These are phyloP conservation scores for Yamadazyma akitaensis DNA, from an alignment of 805 yeast genomes.

Conservation along the genomic window DNA sequence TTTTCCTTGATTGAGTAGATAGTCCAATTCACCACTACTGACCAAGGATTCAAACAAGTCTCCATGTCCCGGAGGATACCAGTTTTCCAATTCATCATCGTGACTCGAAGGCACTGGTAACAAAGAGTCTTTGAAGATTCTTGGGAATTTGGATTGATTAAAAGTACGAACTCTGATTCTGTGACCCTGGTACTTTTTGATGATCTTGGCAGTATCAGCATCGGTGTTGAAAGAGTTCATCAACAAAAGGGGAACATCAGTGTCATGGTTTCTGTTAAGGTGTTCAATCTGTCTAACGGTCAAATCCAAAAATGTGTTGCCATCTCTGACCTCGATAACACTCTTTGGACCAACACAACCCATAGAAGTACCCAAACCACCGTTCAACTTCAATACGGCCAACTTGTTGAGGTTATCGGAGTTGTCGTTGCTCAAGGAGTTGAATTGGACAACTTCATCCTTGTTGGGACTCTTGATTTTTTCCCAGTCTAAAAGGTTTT, in stretches of 20 bases:
- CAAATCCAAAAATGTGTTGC: slow-evolving; percentile 93
- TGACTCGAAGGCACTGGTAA: slow-evolving; percentile 84
- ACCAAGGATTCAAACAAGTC: slow-evolving; percentile 90
- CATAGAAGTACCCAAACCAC: slow-evolving; percentile 99
- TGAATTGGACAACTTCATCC: slow-evolving; percentile 85
- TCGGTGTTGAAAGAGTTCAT: slow-evolving; percentile 99
- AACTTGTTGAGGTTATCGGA: slow-evolving; percentile 64
- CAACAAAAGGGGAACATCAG: slow-evolving; percentile 92
- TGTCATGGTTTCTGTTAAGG: slow-evolving; percentile 82
- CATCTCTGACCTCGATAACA: slow-evolving; percentile 97
- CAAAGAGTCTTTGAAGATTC: slow-evolving; percentile 92
- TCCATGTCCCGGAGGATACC: slow-evolving; percentile 99
- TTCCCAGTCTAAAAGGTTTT: slow-evolving; percentile 88
- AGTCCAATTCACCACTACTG: slow-evolving; percentile 88
- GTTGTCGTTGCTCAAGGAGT: slow-evolving; percentile 41
- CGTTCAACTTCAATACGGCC: slow-evolving; percentile 94
- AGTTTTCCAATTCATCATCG: slow-evolving; percentile 74
- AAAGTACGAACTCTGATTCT: slow-evolving; percentile 92
- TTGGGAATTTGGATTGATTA: slow-evolving; percentile 97
- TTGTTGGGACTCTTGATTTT: slow-evolving; percentile 86
- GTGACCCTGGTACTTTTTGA: slow-evolving; percentile 95
- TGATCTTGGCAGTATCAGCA: slow-evolving; percentile 89
- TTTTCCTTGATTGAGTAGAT: slow-evolving; percentile 86
- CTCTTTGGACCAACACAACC: slow-evolving; percentile 99
- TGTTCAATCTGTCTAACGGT: slow-evolving; percentile 96